phyloP scores from a whole-genome alignment of 768 basidiomycete species.

The Leccinum aurantiacum region DNA sequence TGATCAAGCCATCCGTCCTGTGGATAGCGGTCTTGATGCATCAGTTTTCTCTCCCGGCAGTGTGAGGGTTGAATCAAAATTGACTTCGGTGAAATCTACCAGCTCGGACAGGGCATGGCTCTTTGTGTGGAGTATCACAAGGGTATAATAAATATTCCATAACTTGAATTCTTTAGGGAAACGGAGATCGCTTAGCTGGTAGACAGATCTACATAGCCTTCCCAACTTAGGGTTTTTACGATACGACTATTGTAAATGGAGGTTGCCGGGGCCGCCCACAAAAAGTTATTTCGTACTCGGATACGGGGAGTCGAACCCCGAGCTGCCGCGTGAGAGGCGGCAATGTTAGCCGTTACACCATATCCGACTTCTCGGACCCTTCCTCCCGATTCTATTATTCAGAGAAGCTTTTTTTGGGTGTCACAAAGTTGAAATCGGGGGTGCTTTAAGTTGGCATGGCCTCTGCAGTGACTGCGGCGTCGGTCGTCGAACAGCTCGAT shows the following conservation, averaged over 20 bases:
- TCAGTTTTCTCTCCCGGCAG: conserved; percentile 31
- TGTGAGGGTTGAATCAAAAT: conserved; percentile 30
- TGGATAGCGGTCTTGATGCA: not conserved
- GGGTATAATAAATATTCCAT: not conserved
- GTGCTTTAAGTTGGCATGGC: conserved; percentile 18
- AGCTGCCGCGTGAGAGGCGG: conserved; percentile 58
- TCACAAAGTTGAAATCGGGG: not conserved
- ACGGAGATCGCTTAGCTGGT: no score
- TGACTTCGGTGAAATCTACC: conserved; percentile 16
- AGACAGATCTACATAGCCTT: no score
- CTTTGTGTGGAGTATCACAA: conserved; percentile 24
- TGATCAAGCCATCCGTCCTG: not conserved
- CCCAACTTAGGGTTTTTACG: no score
- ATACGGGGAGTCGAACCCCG: conserved; percentile 37
- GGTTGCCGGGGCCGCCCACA: no score
- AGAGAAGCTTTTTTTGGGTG: not conserved
- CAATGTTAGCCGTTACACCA: conserved; percentile 70
- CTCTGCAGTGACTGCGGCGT: conserved; percentile 33
- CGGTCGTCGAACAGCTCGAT: conserved; percentile 55
- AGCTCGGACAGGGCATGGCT: not conserved
- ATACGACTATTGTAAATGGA: no score
- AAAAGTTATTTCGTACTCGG: not conserved
- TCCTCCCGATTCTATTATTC: not conserved
- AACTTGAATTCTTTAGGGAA: no score
- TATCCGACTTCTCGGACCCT: conserved; percentile 37